Conservation (phyloP, 371 early-diverging fungal genomes). For the Circinella umbellata region DNA sequence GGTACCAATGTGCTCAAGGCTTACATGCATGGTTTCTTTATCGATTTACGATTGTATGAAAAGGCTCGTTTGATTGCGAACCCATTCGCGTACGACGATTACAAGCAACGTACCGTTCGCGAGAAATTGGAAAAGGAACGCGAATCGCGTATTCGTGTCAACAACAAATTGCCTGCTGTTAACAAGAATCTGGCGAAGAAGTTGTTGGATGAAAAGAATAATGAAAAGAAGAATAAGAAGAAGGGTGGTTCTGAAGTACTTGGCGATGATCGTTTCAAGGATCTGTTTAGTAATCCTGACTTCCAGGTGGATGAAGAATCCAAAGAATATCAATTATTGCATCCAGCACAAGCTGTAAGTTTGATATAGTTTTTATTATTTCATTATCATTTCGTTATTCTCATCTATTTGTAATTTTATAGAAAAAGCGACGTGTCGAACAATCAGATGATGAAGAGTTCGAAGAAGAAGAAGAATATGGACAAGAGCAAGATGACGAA, state of each 20-base stretch:
- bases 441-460: slow-evolving; percentile 46
- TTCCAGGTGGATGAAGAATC: slow-evolving; percentile 91
- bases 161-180: slow-evolving; percentile 88
- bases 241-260: slow-evolving; percentile 46
- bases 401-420: not conserved
- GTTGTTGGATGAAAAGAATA: slow-evolving; percentile 59
- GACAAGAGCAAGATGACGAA: slow-evolving; percentile 43
- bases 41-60: slow-evolving; percentile 94
- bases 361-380: not conserved
- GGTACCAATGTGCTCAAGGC: slow-evolving; percentile 94
- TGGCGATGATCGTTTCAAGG: slow-evolving; percentile 87
- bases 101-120: slow-evolving; percentile 74
- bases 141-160: slow-evolving; percentile 88
- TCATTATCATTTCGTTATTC: not conserved
- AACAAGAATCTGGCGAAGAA: slow-evolving; percentile 85
- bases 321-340: slow-evolving; percentile 85
- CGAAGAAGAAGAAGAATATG: slow-evolving; percentile 42
- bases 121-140: slow-evolving; percentile 88
- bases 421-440: slow-evolving; percentile 39
- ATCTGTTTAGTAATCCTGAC: slow-evolving; percentile 90
- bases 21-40: slow-evolving; percentile 99
- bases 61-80: slow-evolving; percentile 95
- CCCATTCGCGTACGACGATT: slow-evolving; percentile 97
- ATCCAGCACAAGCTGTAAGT: slow-evolving; percentile 64
- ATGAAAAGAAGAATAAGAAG: slow-evolving; percentile 54